Evolutionary conservation across 495 filamentous ascomycete genomes (phyloP).

Genomic region (Acidiella bohemica): DNA sequence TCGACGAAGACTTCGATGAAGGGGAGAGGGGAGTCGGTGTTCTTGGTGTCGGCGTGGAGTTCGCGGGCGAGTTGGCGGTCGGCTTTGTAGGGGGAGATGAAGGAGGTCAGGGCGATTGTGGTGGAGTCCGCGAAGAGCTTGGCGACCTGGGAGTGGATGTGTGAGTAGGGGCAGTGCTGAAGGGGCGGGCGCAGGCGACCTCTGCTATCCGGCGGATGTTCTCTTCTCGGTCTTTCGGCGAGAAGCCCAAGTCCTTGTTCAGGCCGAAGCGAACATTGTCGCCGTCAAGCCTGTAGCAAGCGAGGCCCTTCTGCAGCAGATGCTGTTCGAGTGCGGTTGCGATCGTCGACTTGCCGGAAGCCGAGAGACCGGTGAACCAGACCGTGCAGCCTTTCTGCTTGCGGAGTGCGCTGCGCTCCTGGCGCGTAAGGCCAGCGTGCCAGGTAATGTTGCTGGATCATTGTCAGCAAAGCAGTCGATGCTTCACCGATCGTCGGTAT

Average conservation of each 20-base stretch:
- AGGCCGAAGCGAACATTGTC: constrained; percentile 98
- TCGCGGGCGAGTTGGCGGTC: constrained; percentile 72
- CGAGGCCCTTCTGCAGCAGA: constrained; percentile 66
- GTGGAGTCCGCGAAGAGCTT: constrained; percentile 89
- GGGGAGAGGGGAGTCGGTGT: constrained; percentile 48
- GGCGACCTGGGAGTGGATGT: constrained; percentile 55
- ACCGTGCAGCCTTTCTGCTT: constrained; percentile 84
- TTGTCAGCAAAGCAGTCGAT: constrained; percentile 1
- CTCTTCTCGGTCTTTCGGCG: constrained; percentile 83
- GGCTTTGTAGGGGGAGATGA: constrained; percentile 86
- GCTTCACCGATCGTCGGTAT: too few species aligned
- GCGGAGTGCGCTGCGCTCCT: constrained; percentile 66
- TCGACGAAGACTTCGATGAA: constrained; percentile 93
- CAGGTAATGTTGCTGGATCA: constrained; percentile 85
- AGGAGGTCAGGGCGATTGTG: constrained; percentile 79
- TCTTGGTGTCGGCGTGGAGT: constrained; percentile 49
- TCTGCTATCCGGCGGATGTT: constrained; percentile 95
- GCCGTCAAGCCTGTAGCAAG: constrained; percentile 88
- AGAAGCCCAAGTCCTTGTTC: constrained; percentile 94
- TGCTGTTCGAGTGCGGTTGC: constrained; percentile 93
- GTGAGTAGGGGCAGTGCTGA: too few species aligned
- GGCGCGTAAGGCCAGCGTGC: constrained; percentile 78
- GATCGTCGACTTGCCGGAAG: constrained; percentile 91
- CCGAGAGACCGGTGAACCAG: constrained; percentile 94
- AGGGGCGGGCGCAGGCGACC: too few species aligned